These are phyloP conservation scores for Cutaneotrichosporon mucoides DNA, from an alignment of 1,284 basidiomycete species.

Conservation along the genomic window DNA sequence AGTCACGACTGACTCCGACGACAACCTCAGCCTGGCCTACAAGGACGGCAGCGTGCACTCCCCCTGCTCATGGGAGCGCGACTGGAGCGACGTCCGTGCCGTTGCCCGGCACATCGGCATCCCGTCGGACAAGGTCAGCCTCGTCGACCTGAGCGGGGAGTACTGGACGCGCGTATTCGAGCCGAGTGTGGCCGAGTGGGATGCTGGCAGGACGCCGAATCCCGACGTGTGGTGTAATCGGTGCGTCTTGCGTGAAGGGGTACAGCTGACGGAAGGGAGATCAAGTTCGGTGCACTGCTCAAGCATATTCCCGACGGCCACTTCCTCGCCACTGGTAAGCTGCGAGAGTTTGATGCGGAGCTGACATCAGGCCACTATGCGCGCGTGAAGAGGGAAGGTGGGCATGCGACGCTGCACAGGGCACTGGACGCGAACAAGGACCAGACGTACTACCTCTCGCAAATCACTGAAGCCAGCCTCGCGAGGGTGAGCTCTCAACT, in stretches of 20 bases:
- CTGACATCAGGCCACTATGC: constrained; percentile 75
- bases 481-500: constrained; percentile 32
- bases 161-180: constrained; percentile 89
- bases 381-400: constrained; percentile 56
- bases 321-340: constrained; percentile 75
- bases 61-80: constrained; percentile 93
- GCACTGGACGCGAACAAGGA: constrained; percentile 72
- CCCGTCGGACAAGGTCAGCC: constrained; percentile 58
- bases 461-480: constrained; percentile 64
- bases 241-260: constrained; percentile 45
- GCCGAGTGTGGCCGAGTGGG: constrained; percentile 72
- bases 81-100: constrained; percentile 83
- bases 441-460: constrained; percentile 89
- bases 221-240: constrained; percentile 92
- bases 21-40: constrained; percentile 9
- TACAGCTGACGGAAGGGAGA: constrained; percentile 59
- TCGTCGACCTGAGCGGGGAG: constrained; percentile 73
- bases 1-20: background rate
- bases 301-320: constrained; percentile 54
- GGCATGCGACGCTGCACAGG: constrained; percentile 60
- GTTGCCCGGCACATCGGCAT: constrained; percentile 65
- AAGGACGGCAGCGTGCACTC: constrained; percentile 57
- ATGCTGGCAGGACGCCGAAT: constrained; percentile 76
- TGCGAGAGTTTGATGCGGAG: background rate
- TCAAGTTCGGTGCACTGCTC: constrained; percentile 87